Conservation (phyloP, 1,284 basidiomycete species). For the Jaminaea rosea region DNA sequence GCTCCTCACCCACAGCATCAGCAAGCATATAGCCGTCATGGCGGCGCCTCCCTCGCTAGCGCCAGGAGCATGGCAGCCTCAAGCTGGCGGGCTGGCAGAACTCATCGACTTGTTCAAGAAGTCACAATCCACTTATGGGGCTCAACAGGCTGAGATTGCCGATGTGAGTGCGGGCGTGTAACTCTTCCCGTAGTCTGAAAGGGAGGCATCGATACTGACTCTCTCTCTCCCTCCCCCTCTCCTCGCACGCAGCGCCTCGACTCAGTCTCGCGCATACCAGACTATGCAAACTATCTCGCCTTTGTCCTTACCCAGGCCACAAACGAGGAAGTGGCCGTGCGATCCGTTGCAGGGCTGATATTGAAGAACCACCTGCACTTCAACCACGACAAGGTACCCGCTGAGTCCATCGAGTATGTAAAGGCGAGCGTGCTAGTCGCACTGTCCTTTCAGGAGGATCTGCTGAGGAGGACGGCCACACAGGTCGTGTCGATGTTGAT, state of each 20-base stretch:
- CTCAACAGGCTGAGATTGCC: neutral
- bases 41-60: too few species aligned
- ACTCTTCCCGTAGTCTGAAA: too few species aligned
- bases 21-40: neutral
- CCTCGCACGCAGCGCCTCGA: conserved; percentile 31
- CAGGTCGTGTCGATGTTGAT: conserved; percentile 45
- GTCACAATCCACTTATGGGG: neutral
- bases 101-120: conserved; percentile 1
- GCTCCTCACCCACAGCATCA: neutral
- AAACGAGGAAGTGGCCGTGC: conserved; percentile 77
- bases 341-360: conserved; percentile 89
- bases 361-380: conserved; percentile 74
- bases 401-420: conserved; percentile 39
- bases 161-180: neutral
- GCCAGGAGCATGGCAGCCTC: neutral
- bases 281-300: conserved; percentile 87
- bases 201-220: neutral
- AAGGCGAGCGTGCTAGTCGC: conserved; percentile 41
- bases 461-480: conserved; percentile 43
- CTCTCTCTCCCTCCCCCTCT: neutral
- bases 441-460: conserved; percentile 33
- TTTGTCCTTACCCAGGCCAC: conserved; percentile 75
- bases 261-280: conserved; percentile 34
- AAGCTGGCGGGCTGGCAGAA: neutral
- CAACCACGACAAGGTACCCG: conserved; percentile 21